phyloP scores from a whole-genome alignment of 2,329 filamentous ascomycete genomes.

The Alternaria ventricosa region DNA sequence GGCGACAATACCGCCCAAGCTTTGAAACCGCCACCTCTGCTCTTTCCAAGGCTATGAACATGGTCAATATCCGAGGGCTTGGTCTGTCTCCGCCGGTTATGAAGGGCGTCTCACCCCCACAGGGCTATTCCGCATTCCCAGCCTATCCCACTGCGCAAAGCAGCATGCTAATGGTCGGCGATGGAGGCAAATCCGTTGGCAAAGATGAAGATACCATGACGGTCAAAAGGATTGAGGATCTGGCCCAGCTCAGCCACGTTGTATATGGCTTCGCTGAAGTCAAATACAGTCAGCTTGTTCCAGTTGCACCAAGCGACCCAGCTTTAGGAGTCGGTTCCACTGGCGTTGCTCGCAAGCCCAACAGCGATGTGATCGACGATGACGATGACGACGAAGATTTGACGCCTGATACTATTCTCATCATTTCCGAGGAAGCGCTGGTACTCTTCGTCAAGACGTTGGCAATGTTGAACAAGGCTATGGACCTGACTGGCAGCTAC shows the following conservation, averaged over 20 bases:
- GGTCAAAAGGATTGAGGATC: constrained; percentile 85
- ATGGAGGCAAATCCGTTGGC: constrained; percentile 65
- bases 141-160: constrained; percentile 78
- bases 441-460: constrained; percentile 96
- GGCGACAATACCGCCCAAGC: constrained; percentile 74
- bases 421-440: constrained; percentile 89
- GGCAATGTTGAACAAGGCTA: constrained; percentile 86
- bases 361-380: constrained; percentile 57
- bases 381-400: constrained; percentile 69
- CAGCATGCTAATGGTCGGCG: constrained; percentile 68
- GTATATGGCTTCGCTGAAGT: constrained; percentile 98
- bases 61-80: constrained; percentile 81
- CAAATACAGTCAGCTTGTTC: constrained; percentile 97
- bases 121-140: constrained; percentile 81
- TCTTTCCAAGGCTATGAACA: constrained; percentile 92
- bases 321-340: constrained; percentile 67
- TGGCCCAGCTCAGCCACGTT: constrained; percentile 90
- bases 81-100: constrained; percentile 68
- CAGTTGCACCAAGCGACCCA: constrained; percentile 77
- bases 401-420: constrained; percentile 83
- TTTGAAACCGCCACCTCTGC: constrained; percentile 84
- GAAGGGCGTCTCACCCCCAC: constrained; percentile 71
- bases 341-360: constrained; percentile 49
- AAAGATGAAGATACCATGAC: constrained; percentile 81
- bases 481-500: constrained; percentile 93